phyloP scores from a whole-genome alignment of 192 early-diverging fungal species.

The Mortierella hygrophila region DNA sequence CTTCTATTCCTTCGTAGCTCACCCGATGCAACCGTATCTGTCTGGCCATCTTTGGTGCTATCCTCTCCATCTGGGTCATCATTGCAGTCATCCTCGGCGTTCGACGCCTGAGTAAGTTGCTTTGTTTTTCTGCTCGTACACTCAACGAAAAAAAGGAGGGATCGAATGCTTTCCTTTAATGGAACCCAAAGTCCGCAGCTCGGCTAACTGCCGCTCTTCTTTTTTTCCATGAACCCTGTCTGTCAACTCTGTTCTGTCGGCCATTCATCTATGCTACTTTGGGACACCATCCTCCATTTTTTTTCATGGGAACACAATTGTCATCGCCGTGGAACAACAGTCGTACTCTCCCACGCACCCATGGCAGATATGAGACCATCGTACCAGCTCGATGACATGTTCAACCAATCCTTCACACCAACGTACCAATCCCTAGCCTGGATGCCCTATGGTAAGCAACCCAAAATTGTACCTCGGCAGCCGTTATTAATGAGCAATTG shows the following conservation, averaged over 20 bases:
- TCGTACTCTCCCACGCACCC: constrained; percentile 4
- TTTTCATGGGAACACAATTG: not conserved
- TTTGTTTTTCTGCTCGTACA: not conserved
- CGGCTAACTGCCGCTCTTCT: not conserved
- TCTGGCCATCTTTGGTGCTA: constrained; percentile 21
- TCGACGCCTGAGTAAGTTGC: constrained; percentile 32
- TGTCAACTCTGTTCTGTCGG: not conserved
- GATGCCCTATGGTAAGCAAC: constrained; percentile 53
- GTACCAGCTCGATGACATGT: constrained; percentile 47
- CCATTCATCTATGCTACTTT: not conserved
- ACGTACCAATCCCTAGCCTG: constrained; percentile 33
- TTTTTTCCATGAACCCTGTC: not conserved
- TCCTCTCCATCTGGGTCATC: constrained; percentile 28
- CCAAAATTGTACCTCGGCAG: not conserved
- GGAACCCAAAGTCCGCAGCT: not conserved
- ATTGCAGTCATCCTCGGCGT: constrained; percentile 40
- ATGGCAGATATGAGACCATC: constrained; percentile 44
- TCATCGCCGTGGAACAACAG: not conserved
- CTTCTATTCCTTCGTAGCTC: constrained; percentile 8
- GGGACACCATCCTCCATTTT: not conserved
- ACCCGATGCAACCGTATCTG: constrained; percentile 46
- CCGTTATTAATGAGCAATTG: not conserved
- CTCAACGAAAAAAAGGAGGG: not conserved
- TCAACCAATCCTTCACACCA: constrained; percentile 44
- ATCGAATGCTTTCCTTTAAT: constrained; percentile 10